Conservation (phyloP, 768 basidiomycete species). For the Asterophora parasitica region DNA sequence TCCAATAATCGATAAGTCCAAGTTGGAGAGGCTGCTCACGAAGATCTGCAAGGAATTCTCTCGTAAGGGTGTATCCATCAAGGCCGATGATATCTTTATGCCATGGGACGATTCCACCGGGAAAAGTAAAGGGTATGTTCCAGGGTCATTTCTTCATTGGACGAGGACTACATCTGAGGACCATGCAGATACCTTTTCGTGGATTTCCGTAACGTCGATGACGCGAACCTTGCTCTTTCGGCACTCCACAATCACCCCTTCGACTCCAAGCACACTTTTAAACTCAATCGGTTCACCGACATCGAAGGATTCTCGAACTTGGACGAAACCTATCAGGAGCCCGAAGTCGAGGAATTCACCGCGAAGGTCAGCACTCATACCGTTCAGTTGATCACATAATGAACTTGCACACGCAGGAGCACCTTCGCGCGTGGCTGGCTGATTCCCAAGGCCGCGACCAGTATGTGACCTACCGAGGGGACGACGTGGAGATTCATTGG, state of each 20-base stretch:
- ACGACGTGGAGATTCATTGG: conserved; percentile 89
- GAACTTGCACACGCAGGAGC: conserved; percentile 56
- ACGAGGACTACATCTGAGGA: not conserved
- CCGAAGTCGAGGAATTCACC: conserved; percentile 64
- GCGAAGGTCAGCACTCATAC: conserved; percentile 52
- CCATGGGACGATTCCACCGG: conserved; percentile 82
- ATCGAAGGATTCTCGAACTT: conserved; percentile 77
- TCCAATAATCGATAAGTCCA: conserved; percentile 83
- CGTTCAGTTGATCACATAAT: not conserved
- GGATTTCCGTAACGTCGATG: conserved; percentile 66
- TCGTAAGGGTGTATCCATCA: conserved; percentile 73
- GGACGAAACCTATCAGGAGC: conserved; percentile 76
- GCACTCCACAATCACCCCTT: conserved; percentile 77
- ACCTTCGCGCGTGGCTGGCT: conserved; percentile 91
- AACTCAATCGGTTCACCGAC: conserved; percentile 83
- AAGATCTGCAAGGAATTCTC: conserved; percentile 83
- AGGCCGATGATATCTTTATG: conserved; percentile 73
- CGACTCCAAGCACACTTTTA: conserved; percentile 82
- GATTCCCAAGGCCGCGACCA: conserved; percentile 94
- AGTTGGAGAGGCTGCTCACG: conserved; percentile 74
- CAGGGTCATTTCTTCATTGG: not conserved
- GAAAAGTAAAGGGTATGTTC: conserved; percentile 86
- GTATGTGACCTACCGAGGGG: conserved; percentile 89
- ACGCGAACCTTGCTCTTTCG: conserved; percentile 62
- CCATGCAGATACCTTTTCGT: conserved; percentile 85